Percentiles rank a stretch among this genome's conserved stretches.
phyloP scores from a whole-genome alignment of 2,329 filamentous ascomycete species.

The Alternaria infectoria region DNA sequence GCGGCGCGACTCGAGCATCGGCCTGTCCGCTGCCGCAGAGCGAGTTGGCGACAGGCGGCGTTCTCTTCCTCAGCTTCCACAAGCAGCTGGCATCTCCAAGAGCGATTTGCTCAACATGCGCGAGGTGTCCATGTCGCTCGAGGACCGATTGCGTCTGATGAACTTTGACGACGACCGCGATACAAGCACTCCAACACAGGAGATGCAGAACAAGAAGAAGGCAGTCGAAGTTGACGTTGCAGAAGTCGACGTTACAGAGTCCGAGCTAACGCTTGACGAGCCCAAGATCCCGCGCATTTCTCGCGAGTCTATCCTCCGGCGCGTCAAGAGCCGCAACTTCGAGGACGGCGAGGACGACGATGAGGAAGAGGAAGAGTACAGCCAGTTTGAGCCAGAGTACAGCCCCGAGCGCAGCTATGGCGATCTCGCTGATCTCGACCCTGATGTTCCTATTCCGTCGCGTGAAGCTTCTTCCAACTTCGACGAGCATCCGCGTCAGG shows the following conservation, averaged over 20 bases:
- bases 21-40: constrained; percentile 75
- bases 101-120: constrained; percentile 79
- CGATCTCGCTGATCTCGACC: constrained; percentile 69
- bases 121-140: constrained; percentile 77
- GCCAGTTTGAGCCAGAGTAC: constrained; percentile 53
- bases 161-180: constrained; percentile 69
- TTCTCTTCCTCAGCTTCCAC: constrained; percentile 74
- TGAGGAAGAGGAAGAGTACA: constrained; percentile 44
- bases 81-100: constrained; percentile 71
- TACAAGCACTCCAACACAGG: constrained; percentile 44
- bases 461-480: constrained; percentile 71
- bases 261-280: constrained; percentile 50
- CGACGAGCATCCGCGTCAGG: constrained; percentile 65
- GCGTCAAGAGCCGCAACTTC: constrained; percentile 72
- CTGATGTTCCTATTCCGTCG: constrained; percentile 88
- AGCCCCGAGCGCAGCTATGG: constrained; percentile 62
- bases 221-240: constrained; percentile 44
- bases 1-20: constrained; percentile 64
- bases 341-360: constrained; percentile 63
- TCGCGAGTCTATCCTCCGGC: constrained; percentile 88
- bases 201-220: constrained; percentile 39
- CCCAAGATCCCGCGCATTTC: constrained; percentile 82
- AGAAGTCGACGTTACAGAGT: constrained; percentile 35
- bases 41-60: constrained; percentile 71
- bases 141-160: constrained; percentile 87